phyloP scores from a whole-genome alignment of 2,329 filamentous ascomycete genomes.

The Sphaerostilbella broomeana region DNA sequence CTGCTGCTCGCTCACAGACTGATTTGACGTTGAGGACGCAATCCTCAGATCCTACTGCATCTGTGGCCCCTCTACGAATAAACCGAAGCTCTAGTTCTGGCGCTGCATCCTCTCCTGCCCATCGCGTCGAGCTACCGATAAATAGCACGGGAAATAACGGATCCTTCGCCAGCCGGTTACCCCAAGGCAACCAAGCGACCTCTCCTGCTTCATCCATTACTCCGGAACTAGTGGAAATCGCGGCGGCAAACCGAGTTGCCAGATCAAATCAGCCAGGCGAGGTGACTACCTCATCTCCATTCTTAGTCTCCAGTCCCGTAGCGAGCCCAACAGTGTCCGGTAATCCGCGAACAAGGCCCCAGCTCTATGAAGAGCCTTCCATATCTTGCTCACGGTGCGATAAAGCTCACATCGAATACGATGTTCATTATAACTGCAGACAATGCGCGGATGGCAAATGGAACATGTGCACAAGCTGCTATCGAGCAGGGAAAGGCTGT shows the following conservation, averaged over 20 bases:
- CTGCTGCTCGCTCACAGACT: slow-evolving; percentile 56
- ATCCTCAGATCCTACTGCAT: slow-evolving; percentile 35
- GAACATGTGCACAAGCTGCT: slow-evolving; percentile 77
- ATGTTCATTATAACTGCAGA: slow-evolving; percentile 76
- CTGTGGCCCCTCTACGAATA: slow-evolving; percentile 24
- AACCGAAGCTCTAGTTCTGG: slow-evolving; percentile 36
- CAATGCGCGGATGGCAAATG: slow-evolving; percentile 64
- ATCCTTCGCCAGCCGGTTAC: slow-evolving; percentile 33
- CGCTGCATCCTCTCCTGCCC: slow-evolving; percentile 22
- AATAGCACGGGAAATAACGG: slow-evolving; percentile 20
- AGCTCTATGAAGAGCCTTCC: slow-evolving; percentile 61
- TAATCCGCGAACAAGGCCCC: slow-evolving; percentile 37
- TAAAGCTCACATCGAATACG: slow-evolving; percentile 70
- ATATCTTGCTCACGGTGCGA: slow-evolving; percentile 68
- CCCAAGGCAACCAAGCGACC: slow-evolving; percentile 20
- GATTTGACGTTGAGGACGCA: slow-evolving; percentile 49
- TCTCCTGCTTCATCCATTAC: neutral
- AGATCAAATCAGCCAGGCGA: slow-evolving; percentile 33
- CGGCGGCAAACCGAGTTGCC: slow-evolving; percentile 16
- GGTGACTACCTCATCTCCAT: slow-evolving; percentile 25
- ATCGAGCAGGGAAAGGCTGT: slow-evolving; percentile 70
- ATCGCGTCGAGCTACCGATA: slow-evolving; percentile 19
- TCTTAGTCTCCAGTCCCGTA: slow-evolving; percentile 24
- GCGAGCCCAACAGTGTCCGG: slow-evolving; percentile 27
- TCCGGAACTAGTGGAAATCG: slow-evolving; percentile 15